Percentiles rank a stretch among this genome's conserved stretches.
Evolutionary conservation across 2,329 filamentous ascomycete genomes (phyloP).

Genomic region (Botrytis squamosa): DNA sequence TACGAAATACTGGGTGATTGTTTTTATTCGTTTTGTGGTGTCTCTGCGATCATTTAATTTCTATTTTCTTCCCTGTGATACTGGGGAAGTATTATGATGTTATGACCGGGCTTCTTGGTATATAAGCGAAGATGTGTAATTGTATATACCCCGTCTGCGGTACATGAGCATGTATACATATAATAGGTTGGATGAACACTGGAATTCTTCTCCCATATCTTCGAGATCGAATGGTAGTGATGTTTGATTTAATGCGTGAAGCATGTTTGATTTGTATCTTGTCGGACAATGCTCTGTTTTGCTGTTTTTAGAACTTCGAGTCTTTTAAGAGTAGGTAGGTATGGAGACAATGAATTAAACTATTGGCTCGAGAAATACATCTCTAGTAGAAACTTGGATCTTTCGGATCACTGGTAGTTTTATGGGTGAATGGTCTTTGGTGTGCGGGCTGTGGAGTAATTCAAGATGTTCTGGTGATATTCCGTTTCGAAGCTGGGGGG

Average conservation of each 20-base stretch:
- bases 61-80: not conserved
- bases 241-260: not conserved
- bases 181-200: not conserved
- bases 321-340: too few relatives aligned
- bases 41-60: not conserved
- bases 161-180: not conserved
- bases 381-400: not conserved
- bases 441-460: not conserved
- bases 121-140: not conserved
- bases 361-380: not conserved
- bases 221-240: not conserved
- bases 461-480: not conserved
- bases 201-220: not conserved
- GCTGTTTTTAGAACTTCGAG: not conserved
- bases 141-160: not conserved
- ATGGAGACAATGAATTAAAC: not conserved
- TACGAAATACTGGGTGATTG: not conserved
- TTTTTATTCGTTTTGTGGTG: not conserved
- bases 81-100: not conserved
- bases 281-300: not conserved
- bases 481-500: not conserved
- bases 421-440: not conserved
- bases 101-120: not conserved
- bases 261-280: not conserved
- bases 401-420: not conserved